Base-by-base conservation (phyloP, 192 early-diverging fungal species). In the Backusella australiensis region DNA sequence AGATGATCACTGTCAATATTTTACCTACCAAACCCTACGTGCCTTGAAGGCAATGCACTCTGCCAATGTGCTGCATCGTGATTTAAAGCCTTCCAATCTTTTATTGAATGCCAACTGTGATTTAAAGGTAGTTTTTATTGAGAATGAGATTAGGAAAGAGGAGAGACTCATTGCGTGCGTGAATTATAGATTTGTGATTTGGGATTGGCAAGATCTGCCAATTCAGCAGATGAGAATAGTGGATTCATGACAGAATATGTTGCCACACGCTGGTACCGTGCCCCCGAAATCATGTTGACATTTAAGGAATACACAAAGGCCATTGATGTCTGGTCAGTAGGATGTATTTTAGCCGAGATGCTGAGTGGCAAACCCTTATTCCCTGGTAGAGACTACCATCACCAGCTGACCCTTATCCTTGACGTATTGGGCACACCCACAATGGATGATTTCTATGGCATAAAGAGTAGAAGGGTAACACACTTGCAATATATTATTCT, bases 231-330 rank as follows among this genome's bases (percentile, higher is more conserved):
- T 67, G 94, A 96, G 66, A 90, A 89, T 74, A 93, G 91, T 74
- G 93, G 93, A 42, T 98, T 97, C 78, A 95, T 99, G 95, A 96
- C 96, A 36, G 96, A 96, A 83, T 97, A 97, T 79, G 96, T 97
- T 21, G 95, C 96, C 9, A 97, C 96, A 17, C 83, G 96, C 77
- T 97, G 95, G 95, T 97, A 97, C 84, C 88, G 96, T 71, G 96
- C 96, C 12, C 96, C 96, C 36, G 96, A 97, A 75, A 97, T 97
- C 76, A 97, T 97, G 94, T 86, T 99, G 67, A 94, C 96, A 15
- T 98, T 98, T 82, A 95, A 96, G 80, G 93, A 93, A 81, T 99
- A 99, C 83, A 98, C 97, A 77, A 98, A 99, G 89, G 98, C 98
- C 11, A 98, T 96, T 78, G 95, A 96, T 78, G 91, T 96, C 32